Evolutionary conservation across 1,139 yeast genomes (phyloP).

Genomic region (Yamadazyma jaroonii): DNA sequence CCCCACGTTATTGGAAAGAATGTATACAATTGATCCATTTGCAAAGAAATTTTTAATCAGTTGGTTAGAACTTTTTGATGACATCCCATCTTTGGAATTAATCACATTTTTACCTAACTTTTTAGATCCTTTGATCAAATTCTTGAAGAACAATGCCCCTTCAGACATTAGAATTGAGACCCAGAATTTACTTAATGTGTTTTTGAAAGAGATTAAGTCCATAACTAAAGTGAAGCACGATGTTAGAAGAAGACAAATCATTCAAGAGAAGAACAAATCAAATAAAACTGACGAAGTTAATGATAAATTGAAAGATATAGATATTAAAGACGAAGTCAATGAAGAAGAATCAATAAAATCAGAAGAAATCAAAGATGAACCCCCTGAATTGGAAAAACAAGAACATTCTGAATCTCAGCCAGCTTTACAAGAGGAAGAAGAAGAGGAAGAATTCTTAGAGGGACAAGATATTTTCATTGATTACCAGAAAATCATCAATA

Average conservation of each 20-base stretch:
- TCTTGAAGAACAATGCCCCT: conserved; percentile 74
- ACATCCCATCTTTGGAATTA: conserved; percentile 88
- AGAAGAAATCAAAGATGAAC: conserved; percentile 11
- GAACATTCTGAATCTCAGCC: neutral
- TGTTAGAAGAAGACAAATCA: conserved; percentile 33
- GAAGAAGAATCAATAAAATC: conserved; percentile 14
- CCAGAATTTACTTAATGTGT: conserved; percentile 67
- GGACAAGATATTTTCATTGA: conserved; percentile 88
- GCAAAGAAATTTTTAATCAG: conserved; percentile 88
- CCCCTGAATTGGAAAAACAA: conserved; percentile 2
- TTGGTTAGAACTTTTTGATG: conserved; percentile 88
- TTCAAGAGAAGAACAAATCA: conserved; percentile 12
- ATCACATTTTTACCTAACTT: conserved; percentile 87
- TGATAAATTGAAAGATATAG: conserved; percentile 17
- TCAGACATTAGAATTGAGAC: conserved; percentile 88
- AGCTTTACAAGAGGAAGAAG: conserved; percentile 10
- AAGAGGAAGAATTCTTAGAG: conserved; percentile 53
- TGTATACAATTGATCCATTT: conserved; percentile 89
- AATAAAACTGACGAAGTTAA: neutral
- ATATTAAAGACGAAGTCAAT: conserved; percentile 13
- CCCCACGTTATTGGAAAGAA: conserved; percentile 85
- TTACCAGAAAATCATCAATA: conserved; percentile 76
- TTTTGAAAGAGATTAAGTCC: conserved; percentile 77
- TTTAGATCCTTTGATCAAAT: conserved; percentile 78
- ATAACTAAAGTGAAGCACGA: conserved; percentile 65